phyloP scores from a whole-genome alignment of 441 rosid genomes.

The Euphorbia schlechtendalii region DNA sequence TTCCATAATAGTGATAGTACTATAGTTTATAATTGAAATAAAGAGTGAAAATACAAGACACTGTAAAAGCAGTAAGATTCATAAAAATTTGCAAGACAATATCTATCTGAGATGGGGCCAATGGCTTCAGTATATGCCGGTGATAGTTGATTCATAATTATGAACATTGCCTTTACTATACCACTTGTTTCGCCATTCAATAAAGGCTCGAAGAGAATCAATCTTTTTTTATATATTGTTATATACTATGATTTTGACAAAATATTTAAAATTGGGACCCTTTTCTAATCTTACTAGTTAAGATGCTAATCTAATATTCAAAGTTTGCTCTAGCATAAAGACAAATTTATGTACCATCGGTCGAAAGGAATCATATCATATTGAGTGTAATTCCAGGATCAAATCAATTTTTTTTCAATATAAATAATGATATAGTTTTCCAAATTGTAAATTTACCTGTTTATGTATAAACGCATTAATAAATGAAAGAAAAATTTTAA shows the following conservation, averaged over 20 bases:
- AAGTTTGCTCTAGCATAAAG: background rate
- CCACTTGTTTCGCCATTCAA: constrained; percentile 15
- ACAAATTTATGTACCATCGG: background rate
- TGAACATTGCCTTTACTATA: constrained; percentile 17
- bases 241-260: background rate
- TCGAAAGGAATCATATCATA: constrained; percentile 7
- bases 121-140: constrained; percentile 16
- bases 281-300: too few relatives aligned
- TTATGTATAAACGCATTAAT: too few relatives aligned
- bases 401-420: too few relatives aligned
- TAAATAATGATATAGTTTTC: too few relatives aligned
- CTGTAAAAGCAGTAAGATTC: constrained; percentile 28
- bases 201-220: background rate
- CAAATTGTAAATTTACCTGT: too few relatives aligned
- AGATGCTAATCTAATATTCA: constrained; percentile 9
- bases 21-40: constrained; percentile 12
- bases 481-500: too few relatives aligned
- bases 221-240: too few relatives aligned
- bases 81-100: constrained; percentile 26
- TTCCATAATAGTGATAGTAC: constrained; percentile 15
- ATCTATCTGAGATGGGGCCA: constrained; percentile 37
- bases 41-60: constrained; percentile 27
- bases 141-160: constrained; percentile 16
- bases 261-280: background rate
- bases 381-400: too few relatives aligned